Conservation (phyloP, 2,329 filamentous ascomycete genomes). For the Ampelomyces quisqualis region DNA sequence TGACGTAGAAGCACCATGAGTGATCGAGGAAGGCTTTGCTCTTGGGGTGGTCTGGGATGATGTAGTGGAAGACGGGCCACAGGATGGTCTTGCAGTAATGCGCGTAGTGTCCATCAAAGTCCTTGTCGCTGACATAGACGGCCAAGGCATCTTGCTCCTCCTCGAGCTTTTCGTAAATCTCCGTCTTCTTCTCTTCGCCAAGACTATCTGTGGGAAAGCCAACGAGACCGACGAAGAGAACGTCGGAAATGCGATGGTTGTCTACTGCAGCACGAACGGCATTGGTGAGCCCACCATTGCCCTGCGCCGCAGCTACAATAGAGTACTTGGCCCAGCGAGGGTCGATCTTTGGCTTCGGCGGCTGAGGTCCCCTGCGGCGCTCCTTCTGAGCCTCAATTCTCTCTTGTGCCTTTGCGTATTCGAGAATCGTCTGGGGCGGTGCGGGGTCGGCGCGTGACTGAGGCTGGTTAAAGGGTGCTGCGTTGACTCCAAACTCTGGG, state of each 20-base stretch:
- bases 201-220: slow-evolving; percentile 93
- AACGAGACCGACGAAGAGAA: slow-evolving; percentile 87
- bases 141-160: slow-evolving; percentile 80
- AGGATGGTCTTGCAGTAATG: slow-evolving; percentile 98
- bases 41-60: slow-evolving; percentile 96
- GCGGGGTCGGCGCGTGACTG: slow-evolving; percentile 71
- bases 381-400: slow-evolving; percentile 32
- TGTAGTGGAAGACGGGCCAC: slow-evolving; percentile 97
- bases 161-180: slow-evolving; percentile 79
- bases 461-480: slow-evolving; percentile 71
- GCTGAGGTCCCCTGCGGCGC: slow-evolving; percentile 17
- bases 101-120: slow-evolving; percentile 91
- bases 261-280: slow-evolving; percentile 77
- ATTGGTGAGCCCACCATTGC: slow-evolving; percentile 88
- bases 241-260: slow-evolving; percentile 68
- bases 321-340: slow-evolving; percentile 72
- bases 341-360: slow-evolving; percentile 37
- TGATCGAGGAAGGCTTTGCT: slow-evolving; percentile 98
- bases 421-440: slow-evolving; percentile 73
- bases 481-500: slow-evolving; percentile 69
- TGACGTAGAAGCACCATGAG: slow-evolving; percentile 92
- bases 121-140: slow-evolving; percentile 84
- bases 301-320: slow-evolving; percentile 81
- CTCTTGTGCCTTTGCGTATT: slow-evolving; percentile 58
- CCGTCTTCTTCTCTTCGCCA: slow-evolving; percentile 71